Evolutionary conservation across 208 protist genomes (phyloP), one percentile per base, ranked within the genome.

Genomic region (Blastocrithidia nonstop): DNA sequence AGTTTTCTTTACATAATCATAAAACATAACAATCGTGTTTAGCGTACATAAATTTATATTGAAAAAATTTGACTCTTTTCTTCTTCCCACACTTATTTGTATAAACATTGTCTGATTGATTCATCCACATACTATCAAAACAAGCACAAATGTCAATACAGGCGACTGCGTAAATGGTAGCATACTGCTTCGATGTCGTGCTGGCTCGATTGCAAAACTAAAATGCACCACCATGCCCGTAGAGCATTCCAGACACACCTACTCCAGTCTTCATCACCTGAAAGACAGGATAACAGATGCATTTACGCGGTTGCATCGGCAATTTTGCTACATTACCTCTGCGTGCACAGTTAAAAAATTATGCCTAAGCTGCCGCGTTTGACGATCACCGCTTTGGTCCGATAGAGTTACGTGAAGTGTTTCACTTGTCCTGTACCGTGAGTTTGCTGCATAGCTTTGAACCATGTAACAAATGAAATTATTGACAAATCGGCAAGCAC

Each of bases 401-500:
- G 31, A 66, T 92, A 31, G 47, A 35, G 27, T 47, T 66, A 41
- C 47, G 36, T 20, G 83, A 93, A 43, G 66, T 93, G 43, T 60
- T 67, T 22, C 57, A 37, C 24, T 51, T 93, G 23, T 36, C 40
- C 41, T 93, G 83, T 61, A 71, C 68, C 24, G 81, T 93, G 22
- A 86, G 79, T 32, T 49, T 93, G 6, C 57, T 93, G 25, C 76
- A 87, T 61, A 72, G 54, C 29, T 93, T 89, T 49, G 83, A 93
- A 56, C 43, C 53, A 25, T 78, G 70, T 27, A 17, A 29, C 13
- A 45, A 54, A 17, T 93, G 83, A 79, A 61, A 87, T 40, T 75
- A 88, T 53, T 93, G 78, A 77, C 57, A 57, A 21, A 64, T 93
- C 45, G 83, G 83, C 26, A 71, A 54, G 51, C 83, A 93, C 46